Evolutionary conservation across 2,329 filamentous ascomycete genomes (phyloP).

Genomic region (Calycina herbarum): DNA sequence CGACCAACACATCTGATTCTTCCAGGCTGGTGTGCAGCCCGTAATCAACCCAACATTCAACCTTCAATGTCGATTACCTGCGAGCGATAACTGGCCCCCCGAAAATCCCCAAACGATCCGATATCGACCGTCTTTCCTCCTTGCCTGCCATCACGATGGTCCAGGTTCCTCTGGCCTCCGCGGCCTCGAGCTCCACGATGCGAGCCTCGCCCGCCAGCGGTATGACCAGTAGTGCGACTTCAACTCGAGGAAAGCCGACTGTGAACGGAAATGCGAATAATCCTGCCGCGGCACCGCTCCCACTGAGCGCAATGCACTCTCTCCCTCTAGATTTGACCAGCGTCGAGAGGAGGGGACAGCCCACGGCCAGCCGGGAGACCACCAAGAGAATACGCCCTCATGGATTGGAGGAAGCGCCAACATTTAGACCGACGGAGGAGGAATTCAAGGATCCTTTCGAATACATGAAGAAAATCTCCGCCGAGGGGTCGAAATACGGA

Average conservation of each 20-base stretch:
- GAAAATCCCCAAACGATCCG: constrained; percentile 21
- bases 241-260: constrained; percentile 32
- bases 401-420: constrained; percentile 84
- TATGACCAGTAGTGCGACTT: constrained; percentile 27
- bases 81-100: constrained; percentile 11
- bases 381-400: constrained; percentile 79
- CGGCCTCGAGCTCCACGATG: constrained; percentile 33
- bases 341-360: constrained; percentile 86
- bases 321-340: constrained; percentile 78
- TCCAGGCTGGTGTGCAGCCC: constrained; percentile 5
- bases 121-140: constrained; percentile 27
- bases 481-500: constrained; percentile 83
- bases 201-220: constrained; percentile 36
- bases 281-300: constrained; percentile 35
- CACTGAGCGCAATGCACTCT: constrained; percentile 38
- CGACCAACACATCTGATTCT: constrained; percentile 10
- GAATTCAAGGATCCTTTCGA: constrained; percentile 94
- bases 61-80: constrained; percentile 15
- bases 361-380: constrained; percentile 72
- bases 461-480: constrained; percentile 88
- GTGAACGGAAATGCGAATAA: constrained; percentile 35
- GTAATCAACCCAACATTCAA: constrained; percentile 9
- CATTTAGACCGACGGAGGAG: constrained; percentile 84
- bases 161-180: constrained; percentile 34
- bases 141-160: constrained; percentile 32